phyloP scores from a whole-genome alignment of 2,329 filamentous ascomycete genomes.

The Nannizziopsis arthrosporioides region DNA sequence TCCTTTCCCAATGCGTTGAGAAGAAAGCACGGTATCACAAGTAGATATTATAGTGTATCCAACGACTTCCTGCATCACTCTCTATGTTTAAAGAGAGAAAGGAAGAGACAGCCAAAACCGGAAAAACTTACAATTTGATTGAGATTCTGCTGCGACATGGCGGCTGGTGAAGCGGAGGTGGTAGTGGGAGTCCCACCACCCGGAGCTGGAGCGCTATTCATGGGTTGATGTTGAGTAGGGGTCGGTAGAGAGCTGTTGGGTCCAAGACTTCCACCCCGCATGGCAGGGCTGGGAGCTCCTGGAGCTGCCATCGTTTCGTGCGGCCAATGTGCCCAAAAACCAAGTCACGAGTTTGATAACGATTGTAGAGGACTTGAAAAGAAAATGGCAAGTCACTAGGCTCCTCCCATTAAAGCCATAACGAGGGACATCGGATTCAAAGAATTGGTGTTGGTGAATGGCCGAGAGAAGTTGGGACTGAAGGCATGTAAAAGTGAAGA shows the following conservation, averaged over 20 bases:
- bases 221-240: slow-evolving; percentile 37
- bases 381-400: background rate
- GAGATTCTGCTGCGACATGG: slow-evolving; percentile 72
- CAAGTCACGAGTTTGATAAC: background rate
- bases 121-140: slow-evolving; percentile 77
- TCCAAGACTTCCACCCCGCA: slow-evolving; percentile 39
- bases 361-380: background rate
- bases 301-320: slow-evolving; percentile 33
- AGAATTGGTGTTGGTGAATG: no score
- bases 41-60: no score
- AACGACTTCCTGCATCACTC: no score
- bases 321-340: slow-evolving; percentile 2
- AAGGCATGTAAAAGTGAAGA: no score
- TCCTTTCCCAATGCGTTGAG: no score
- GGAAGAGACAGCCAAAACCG: background rate
- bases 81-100: background rate
- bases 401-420: no score
- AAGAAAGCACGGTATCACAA: no score
- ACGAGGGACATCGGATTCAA: no score
- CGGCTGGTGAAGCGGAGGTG: slow-evolving; percentile 26
- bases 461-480: no score
- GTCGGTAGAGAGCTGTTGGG: slow-evolving; percentile 35
- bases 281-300: slow-evolving; percentile 39
- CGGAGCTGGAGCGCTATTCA: slow-evolving; percentile 38
- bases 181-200: slow-evolving; percentile 31